Base-by-base conservation (phyloP, 2,329 filamentous ascomycete species). In the Hymenoscyphus fraxineus region DNA sequence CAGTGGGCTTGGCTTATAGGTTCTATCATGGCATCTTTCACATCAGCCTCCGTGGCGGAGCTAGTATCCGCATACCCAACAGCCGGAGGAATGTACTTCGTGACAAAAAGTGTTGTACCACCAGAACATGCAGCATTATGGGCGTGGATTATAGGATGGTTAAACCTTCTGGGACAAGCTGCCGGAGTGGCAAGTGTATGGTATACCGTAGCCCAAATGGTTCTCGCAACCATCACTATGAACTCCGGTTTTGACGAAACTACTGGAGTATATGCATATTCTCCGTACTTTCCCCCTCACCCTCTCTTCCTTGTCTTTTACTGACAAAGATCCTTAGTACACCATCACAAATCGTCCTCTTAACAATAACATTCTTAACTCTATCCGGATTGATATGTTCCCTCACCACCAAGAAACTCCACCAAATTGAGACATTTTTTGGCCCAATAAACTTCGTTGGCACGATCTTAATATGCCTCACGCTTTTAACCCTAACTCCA, bases 141-240 rank as follows among this genome's bases (percentile, higher is more conserved):
- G 79, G 82, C 85, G 0, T 88, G 86, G 86, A 78, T 88, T 55
- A 85, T 88, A 63, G 86, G 86, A n/a, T 88, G 85, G 86, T 86
- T 84, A 71, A 89, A 88, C 68, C 81, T 88, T 39, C 79, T 88
- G 0, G 86, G 86, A 7, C 86, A 89, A 74, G 86, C 85, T 7
- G 83, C 84, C 13, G 85, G 85, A 44, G 85, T 87, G 13, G 84
- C 85, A 10, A 86, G 84, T 71, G 80, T 88, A 56, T 84, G 82
- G 19, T 88, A 88, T 65, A 86, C 84, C 0, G 83, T 88, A 58
- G 82, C 83, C 19, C 86, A 88, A 72, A 88, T 88, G 85, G 78
- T 88, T 44, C 76, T 88, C 40, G 86, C 86, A 6, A 81, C 81
- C 27, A 82, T 78, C 1, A 85, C 84, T 65, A 88, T 88, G 83